Evolutionary conservation across 352 stramenopile genomes (phyloP), one percentile per base, ranked within the genome.

Genomic region (Pythium brachiatum): DNA sequence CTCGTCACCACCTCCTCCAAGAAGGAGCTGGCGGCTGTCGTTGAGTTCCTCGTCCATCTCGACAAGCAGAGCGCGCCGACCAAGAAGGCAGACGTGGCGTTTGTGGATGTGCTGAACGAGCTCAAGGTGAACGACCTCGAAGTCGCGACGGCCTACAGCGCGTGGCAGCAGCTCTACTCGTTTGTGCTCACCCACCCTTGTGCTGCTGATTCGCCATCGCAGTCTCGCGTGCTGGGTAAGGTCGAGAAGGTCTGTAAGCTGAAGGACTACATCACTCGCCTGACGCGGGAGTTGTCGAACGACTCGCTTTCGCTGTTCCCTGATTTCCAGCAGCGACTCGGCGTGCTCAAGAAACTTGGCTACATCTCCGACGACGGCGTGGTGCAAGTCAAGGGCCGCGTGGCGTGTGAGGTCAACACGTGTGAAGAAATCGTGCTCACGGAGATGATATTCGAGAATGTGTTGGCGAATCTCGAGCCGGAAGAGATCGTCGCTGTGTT

Each of bases 391-490:
- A 99, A 99, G 71, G 97, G 98, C 20, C 86, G 97, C 23, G 97
- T 99, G 11, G 97, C 96, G 2, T 99, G 96, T 64, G 97, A 99
- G 79, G 94, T 99, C 47, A 99, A 99, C 79, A 99, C 95, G 3
- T 99, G 95, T 62, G 95, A 99, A 62, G 97, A 99, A 59, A 77
- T 99, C 11, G 91, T 99, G 60, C 78, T 98, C 18, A 99, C 97
- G 0, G 98, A 99, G 76, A 97, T 99, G 85, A 96, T 99, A 32
- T 99, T 99, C 70, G 95, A 98, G 69, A 99, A 99, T 53, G 88
- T 99, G 23, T 70, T 99, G 25, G 96, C 97, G 32, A 90, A 94
- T 18, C 76, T 99, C 8, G 90, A 98, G 63, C 97, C 97, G 5
- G 92, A 97, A 57, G 97, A 99, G 78, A 98, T 98, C 53, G 97